Base-by-base conservation (phyloP, 75 land plant genomes). In the Chamaecyparis obtusa region DNA sequence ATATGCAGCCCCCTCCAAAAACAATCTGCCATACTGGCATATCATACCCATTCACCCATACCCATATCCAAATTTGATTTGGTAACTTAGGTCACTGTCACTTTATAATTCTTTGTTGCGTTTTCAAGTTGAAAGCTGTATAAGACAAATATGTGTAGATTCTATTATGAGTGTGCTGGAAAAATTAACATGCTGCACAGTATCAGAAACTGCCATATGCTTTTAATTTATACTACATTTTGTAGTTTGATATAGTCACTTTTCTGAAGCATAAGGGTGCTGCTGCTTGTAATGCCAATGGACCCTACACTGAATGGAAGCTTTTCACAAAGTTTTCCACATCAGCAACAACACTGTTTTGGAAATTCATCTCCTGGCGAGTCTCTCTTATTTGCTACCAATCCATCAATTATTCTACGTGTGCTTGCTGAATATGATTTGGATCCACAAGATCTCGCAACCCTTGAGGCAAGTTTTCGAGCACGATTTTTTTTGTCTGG, bases 391-490 rank as follows among this genome's bases (percentile, higher is more conserved):
- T 55, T 55, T 55, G 91, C 96, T 48, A 89, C 95, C n/a, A 95
- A 88, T 78, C 97, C 96, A 36, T 96, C 95, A n/a, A 91, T 93
- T 88, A 94, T 95, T 39, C 92, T 95, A 48, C 95, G 95, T 91
- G 94, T 96, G 46, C 95, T 96, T n/a, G 91, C 95, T 3, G 92
- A 86, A 21, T 93, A 94, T 91, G 86, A 91, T 84, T 88, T 96
- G 86, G 94, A 95, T 51, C 93, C 98, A 24, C 89, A 91, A 56
- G 96, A 96, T 87, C 96, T 96, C 79, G 96, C 98, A 16, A 92
- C 91, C 19, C 93, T 96, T 54, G 98, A 96, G 96, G 98, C 93
- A 90, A 90, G 93, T 85, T 75, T 79, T 79, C 17, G 9, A 41
- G 21, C 82, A 43, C 1, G 82, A 46, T 83, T 77, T 51, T 16